These are phyloP conservation scores for Leptographium galeiforme DNA, from an alignment of 2,329 filamentous ascomycete species.

Conservation along the genomic window DNA sequence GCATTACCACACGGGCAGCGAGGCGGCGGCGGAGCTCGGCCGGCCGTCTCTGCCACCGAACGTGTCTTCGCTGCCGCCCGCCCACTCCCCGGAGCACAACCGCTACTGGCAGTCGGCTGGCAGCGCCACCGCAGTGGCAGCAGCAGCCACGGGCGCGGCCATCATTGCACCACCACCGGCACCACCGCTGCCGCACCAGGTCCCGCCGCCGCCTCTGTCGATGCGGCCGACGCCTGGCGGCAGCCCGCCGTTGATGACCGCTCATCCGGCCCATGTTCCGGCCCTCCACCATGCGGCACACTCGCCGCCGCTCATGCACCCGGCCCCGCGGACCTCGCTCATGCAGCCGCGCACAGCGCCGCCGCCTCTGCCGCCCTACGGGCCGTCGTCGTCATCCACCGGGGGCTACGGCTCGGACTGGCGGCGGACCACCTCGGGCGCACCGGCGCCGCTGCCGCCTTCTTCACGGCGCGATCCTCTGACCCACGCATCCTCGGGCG, in stretches of 20 bases:
- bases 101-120: background rate
- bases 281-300: background rate
- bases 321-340: background rate
- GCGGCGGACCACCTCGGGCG: constrained; percentile 4
- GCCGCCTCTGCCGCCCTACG: constrained; percentile 6
- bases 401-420: constrained; percentile 4
- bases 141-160: background rate
- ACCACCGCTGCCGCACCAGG: constrained; percentile 7
- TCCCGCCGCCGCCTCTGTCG: constrained; percentile 2
- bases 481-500: background rate
- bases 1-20: constrained; percentile 1
- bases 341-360: background rate
- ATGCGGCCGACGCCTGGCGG: constrained; percentile 6
- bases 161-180: constrained; percentile 3
- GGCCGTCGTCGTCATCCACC: constrained; percentile 1
- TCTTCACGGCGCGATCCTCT: constrained; percentile 7
- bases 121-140: background rate
- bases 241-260: background rate
- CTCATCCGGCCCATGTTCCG: background rate
- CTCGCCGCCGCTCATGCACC: constrained; percentile 4
- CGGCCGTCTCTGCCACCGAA: constrained; percentile 2
- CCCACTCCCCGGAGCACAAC: background rate
- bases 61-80: background rate
- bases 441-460: background rate
- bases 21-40: background rate